Base-by-base conservation (phyloP, 2,329 filamentous ascomycete species). In the Pezicula neosporulosa region DNA sequence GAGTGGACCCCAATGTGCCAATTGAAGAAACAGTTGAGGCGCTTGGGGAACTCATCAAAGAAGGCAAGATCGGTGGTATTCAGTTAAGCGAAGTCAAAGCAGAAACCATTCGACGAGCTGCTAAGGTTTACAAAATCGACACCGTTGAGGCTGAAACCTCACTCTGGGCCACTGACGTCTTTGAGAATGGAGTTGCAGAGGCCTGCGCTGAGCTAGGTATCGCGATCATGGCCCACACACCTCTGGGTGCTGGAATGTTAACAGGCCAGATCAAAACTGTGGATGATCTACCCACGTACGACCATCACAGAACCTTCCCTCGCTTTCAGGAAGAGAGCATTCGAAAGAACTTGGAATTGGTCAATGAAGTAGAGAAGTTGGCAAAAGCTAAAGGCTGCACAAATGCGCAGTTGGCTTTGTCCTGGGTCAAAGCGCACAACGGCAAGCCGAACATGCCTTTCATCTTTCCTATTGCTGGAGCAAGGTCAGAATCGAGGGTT, bases 321-420 rank as follows among this genome's bases (percentile, higher is more conserved):
- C 77, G 83, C 9, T 89, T 87, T 68, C 76, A 81, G 56, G 72
- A 74, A 2, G 83, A 78, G 10, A 79, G 78, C 50, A 85, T 89
- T 59, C 70, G 77, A 39, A 74, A 77, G 65, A 90, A 89, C 66
- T 60, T 87, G 10, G 66, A 81, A 63, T 73, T 90, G 4, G 81
- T 83, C 7, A 56, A 73, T 5, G 72, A 80, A 52, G 66, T 89
- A 13, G 69, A 82, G 62, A 69, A 69, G 30, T 61, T 90, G 24
- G 85, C 86, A 1, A 62, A 70, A 59, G 72, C 71, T 59, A 88
- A 87, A 70, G 74, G 75, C 1, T 78, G 75, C 61, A 85, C 81
- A 0, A 63, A 78, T 8, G 75, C 77, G 0, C 86, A 90, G 68
- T 69, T 90, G 30, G 85, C 85, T 6, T 16, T 62, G 18, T 35